phyloP scores from a whole-genome alignment of 106 monocot genomes.

The Hemerocallis citrina region DNA sequence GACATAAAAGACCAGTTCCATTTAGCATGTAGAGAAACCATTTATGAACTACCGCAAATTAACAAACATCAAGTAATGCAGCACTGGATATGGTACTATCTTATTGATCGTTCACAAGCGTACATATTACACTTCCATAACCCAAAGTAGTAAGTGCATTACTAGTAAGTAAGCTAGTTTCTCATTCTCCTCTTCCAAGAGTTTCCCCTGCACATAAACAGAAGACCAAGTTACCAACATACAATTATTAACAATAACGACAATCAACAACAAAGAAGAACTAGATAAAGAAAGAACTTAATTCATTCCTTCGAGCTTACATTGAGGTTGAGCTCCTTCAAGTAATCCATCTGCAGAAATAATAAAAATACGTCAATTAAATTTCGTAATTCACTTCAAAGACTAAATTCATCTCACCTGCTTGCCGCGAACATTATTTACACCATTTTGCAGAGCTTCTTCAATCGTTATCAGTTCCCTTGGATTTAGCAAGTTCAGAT shows the following conservation, averaged over 20 bases:
- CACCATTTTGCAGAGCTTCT: conserved; percentile 51
- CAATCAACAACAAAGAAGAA: background rate
- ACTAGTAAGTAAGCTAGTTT: conserved; percentile 43
- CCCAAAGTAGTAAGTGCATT: too few species aligned
- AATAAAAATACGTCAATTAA: conserved; percentile 2
- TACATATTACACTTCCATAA: too few species aligned
- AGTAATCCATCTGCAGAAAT: conserved; percentile 43
- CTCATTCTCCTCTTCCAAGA: conserved; percentile 71
- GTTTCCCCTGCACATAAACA: conserved; percentile 25
- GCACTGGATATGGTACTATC: too few species aligned
- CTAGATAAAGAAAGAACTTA: background rate
- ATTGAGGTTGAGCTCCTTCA: conserved; percentile 37
- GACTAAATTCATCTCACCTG: conserved; percentile 21
- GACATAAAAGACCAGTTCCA: too few species aligned
- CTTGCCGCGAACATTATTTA: conserved; percentile 28
- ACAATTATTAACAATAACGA: background rate
- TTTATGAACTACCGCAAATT: too few species aligned
- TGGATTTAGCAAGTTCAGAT: conserved; percentile 54
- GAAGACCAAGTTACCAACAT: too few species aligned
- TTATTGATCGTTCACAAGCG: too few species aligned
- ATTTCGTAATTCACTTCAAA: background rate
- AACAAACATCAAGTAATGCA: too few species aligned
- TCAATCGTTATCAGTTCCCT: conserved; percentile 53
- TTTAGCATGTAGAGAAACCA: too few species aligned
- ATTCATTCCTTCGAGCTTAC: conserved; percentile 23